These are phyloP conservation scores for Parastagonospora avenae DNA, from an alignment of 2,329 filamentous ascomycete genomes.

Conservation along the genomic window DNA sequence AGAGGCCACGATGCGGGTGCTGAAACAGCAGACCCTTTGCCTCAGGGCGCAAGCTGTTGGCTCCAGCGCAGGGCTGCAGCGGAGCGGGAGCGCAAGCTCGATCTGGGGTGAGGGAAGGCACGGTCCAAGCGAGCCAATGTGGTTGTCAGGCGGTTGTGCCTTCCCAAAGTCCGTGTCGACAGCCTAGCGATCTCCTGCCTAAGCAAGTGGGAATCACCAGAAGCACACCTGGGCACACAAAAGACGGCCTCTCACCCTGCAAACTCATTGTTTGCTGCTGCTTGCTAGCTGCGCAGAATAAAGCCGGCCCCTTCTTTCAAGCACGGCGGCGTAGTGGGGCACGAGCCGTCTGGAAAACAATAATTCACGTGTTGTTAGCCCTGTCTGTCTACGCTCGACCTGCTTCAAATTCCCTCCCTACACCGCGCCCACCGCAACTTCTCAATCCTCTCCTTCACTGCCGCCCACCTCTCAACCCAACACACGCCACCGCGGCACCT, in stretches of 20 bases:
- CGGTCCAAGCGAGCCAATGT: conserved; percentile 10
- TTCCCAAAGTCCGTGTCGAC: conserved; percentile 3
- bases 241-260: neutral
- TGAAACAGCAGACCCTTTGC: neutral
- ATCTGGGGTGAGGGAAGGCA: conserved; percentile 4
- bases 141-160: conserved; percentile 4
- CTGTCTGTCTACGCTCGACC: conserved; percentile 42
- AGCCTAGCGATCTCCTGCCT: conserved; percentile 1
- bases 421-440: conserved; percentile 43
- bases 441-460: conserved; percentile 20
- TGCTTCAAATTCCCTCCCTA: conserved; percentile 46
- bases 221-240: neutral
- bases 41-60: neutral
- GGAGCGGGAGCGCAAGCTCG: conserved; percentile 2
- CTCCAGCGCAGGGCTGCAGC: conserved; percentile 1
- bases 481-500: conserved; percentile 25
- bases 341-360: conserved; percentile 34
- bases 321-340: conserved; percentile 34
- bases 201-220: neutral
- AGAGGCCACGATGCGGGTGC: neutral
- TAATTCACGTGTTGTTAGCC: conserved; percentile 48
- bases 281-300: neutral
- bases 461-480: conserved; percentile 21
- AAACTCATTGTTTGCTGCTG: neutral
- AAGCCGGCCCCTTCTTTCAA: conserved; percentile 11